phyloP scores from a whole-genome alignment of 2,329 filamentous ascomycete species.

The Penicillium sp. region DNA sequence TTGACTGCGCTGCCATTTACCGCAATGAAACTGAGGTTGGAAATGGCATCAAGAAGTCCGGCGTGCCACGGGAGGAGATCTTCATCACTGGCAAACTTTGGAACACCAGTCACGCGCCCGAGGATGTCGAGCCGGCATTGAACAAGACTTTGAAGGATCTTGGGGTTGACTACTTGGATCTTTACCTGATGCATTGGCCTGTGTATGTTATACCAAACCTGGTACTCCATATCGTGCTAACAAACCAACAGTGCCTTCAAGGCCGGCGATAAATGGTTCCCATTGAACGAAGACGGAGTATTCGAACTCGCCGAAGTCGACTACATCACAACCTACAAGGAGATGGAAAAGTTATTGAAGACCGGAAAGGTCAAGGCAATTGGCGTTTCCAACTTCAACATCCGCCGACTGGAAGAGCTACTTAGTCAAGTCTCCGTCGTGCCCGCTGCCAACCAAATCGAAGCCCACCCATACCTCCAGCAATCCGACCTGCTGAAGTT shows the following conservation, averaged over 20 bases:
- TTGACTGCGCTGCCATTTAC: slow-evolving; percentile 58
- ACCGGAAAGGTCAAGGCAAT: slow-evolving; percentile 45
- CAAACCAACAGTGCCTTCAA: slow-evolving; percentile 32
- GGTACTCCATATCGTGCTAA: slow-evolving; percentile 60
- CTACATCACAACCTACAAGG: slow-evolving; percentile 62
- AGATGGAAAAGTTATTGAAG: slow-evolving; percentile 37
- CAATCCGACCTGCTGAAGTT: slow-evolving; percentile 55
- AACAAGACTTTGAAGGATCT: slow-evolving; percentile 61
- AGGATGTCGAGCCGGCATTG: slow-evolving; percentile 62
- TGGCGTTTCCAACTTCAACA: slow-evolving; percentile 51
- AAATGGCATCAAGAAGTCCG: slow-evolving; percentile 60
- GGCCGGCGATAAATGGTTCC: slow-evolving; percentile 40
- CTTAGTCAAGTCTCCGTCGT: slow-evolving; percentile 65
- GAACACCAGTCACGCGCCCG: slow-evolving; percentile 60
- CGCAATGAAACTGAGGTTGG: slow-evolving; percentile 65
- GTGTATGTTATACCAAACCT: slow-evolving; percentile 58
- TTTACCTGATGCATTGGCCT: slow-evolving; percentile 68
- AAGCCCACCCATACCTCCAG: slow-evolving; percentile 25
- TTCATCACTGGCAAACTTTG: slow-evolving; percentile 66
- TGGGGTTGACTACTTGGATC: slow-evolving; percentile 65
- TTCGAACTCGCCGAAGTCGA: slow-evolving; percentile 50
- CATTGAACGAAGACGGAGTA: slow-evolving; percentile 41
- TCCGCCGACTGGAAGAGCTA: slow-evolving; percentile 72
- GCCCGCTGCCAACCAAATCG: slow-evolving; percentile 26
- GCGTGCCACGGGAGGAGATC: slow-evolving; percentile 62